Evolutionary conservation across 176 grass and related monocot genomes (phyloP).

Genomic region (Eleusine coracana): DNA sequence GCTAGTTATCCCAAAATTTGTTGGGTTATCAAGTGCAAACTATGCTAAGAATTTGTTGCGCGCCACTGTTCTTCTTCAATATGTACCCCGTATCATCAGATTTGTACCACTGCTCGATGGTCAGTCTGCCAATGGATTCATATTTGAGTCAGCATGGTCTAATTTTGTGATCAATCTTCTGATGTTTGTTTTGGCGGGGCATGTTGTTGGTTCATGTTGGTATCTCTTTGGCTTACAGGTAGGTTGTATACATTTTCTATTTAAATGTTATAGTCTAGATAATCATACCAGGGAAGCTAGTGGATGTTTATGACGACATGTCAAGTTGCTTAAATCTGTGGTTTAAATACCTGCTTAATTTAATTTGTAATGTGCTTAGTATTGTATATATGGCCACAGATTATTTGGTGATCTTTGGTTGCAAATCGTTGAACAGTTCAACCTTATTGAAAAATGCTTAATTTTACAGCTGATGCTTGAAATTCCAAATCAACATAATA

Average conservation of each 20-base stretch:
- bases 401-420: not conserved
- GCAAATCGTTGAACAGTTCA: not conserved
- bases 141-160: slow-evolving; percentile 95
- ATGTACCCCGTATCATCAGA: slow-evolving; percentile 85
- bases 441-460: not conserved
- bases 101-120: slow-evolving; percentile 90
- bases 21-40: slow-evolving; percentile 82
- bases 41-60: slow-evolving; percentile 93
- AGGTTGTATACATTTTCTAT: slow-evolving; percentile 4
- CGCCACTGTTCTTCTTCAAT: slow-evolving; percentile 90
- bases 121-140: slow-evolving; percentile 88
- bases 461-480: slow-evolving; percentile 4
- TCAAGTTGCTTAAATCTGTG: slow-evolving; percentile 6
- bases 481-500: not conserved
- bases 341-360: not conserved
- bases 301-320: not conserved
- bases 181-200: slow-evolving; percentile 93
- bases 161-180: slow-evolving; percentile 98
- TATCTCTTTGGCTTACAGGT: slow-evolving; percentile 98
- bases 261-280: slow-evolving; percentile 15
- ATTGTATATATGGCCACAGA: not conserved
- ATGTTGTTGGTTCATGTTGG: slow-evolving; percentile 98
- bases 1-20: slow-evolving; percentile 77
- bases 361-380: not conserved
- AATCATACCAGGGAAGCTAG: not conserved